Conservation (phyloP, 2,329 filamentous ascomycete species). For the Stemphylium lycopersici region DNA sequence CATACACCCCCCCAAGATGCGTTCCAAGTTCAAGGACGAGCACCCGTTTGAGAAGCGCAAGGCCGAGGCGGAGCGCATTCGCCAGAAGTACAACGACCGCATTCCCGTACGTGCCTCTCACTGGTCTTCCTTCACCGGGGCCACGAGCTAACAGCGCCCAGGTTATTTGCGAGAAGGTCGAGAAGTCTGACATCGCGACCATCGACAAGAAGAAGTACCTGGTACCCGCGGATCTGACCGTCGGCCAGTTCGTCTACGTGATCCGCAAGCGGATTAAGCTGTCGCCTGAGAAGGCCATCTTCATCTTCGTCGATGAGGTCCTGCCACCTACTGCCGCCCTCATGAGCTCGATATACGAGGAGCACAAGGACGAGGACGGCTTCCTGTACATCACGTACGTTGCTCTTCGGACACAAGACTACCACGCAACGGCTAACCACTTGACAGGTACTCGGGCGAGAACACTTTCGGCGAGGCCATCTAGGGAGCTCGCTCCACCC, state of each 20-base stretch:
- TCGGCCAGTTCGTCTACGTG: slow-evolving; percentile 99
- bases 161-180: slow-evolving; percentile 99
- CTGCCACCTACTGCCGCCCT: slow-evolving; percentile 94
- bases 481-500: slow-evolving; percentile 32
- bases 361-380: slow-evolving; percentile 89
- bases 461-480: slow-evolving; percentile 83
- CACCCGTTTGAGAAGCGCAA: slow-evolving; percentile 99
- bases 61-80: slow-evolving; percentile 98
- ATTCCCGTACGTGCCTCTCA: slow-evolving; percentile 78
- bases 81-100: slow-evolving; percentile 97
- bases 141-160: slow-evolving; percentile 51
- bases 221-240: slow-evolving; percentile 94
- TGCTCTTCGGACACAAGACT: not conserved
- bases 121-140: not conserved
- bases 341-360: slow-evolving; percentile 99
- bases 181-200: slow-evolving; percentile 98
- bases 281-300: slow-evolving; percentile 99
- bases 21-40: slow-evolving; percentile 99
- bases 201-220: slow-evolving; percentile 99
- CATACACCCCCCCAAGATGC: slow-evolving; percentile 64
- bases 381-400: slow-evolving; percentile 97
- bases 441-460: slow-evolving; percentile 84
- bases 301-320: slow-evolving; percentile 99
- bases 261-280: slow-evolving; percentile 99
- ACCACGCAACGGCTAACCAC: slow-evolving; percentile 28